Conservation (phyloP, 139 green algal species). For the Nannochloris sp. region DNA sequence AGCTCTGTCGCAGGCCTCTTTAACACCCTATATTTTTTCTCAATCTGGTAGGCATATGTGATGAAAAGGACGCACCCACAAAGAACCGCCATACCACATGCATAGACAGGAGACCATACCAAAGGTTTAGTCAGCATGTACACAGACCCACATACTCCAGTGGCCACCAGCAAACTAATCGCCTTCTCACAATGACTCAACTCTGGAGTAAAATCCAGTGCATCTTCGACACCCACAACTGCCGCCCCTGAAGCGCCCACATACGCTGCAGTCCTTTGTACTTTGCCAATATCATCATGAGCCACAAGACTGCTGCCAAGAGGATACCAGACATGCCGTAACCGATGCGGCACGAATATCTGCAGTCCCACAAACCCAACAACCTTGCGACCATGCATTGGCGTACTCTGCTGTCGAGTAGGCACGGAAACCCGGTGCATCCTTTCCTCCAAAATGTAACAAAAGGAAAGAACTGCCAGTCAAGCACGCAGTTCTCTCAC, state of each 20-base stretch:
- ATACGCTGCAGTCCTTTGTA: too few species aligned
- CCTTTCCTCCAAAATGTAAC: too few species aligned
- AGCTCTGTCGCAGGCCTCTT: conserved; percentile 30
- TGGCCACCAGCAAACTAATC: conserved; percentile 5
- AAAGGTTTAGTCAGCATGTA: conserved; percentile 28
- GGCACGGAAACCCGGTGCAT: too few species aligned
- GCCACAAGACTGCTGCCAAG: too few species aligned
- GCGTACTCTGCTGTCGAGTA: too few species aligned
- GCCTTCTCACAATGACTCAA: conserved; percentile 11
- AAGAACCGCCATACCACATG: conserved; percentile 18
- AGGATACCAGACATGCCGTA: too few species aligned
- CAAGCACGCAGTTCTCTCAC: too few species aligned
- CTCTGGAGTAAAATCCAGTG: conserved; percentile 19
- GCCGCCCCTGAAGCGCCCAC: not conserved
- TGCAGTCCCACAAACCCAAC: too few species aligned
- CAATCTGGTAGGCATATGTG: conserved; percentile 2
- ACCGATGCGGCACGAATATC: too few species aligned
- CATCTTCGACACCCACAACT: conserved; percentile 3
- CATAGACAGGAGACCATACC: conserved; percentile 21
- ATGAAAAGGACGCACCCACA: conserved; percentile 19
- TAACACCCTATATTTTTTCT: conserved; percentile 16
- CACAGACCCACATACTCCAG: conserved; percentile 5
- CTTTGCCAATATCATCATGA: not conserved
- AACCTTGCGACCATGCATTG: too few species aligned
- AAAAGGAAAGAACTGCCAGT: too few species aligned